A percentile compares a stretch with the other conserved stretches of the same genome.
These are phyloP conservation scores for Metschnikowia corniflorae DNA, from an alignment of 805 yeast species.

Conservation along the genomic window DNA sequence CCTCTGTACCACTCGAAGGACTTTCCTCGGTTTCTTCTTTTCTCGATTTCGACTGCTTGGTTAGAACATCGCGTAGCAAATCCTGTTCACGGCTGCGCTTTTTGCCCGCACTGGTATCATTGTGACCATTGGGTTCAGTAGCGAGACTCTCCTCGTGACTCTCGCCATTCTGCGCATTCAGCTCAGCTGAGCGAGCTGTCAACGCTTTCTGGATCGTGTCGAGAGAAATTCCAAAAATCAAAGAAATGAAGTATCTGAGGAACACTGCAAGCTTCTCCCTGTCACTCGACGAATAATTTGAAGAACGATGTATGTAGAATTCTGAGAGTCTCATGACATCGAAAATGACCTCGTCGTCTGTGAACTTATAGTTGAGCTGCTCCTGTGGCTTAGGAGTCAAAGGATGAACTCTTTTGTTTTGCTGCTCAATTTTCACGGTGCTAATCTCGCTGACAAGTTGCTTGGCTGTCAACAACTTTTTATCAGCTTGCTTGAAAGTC, in stretches of 20 bases:
- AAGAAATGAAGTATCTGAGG: slow-evolving; percentile 62
- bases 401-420: slow-evolving; percentile 81
- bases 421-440: slow-evolving; percentile 87
- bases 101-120: slow-evolving; percentile 24
- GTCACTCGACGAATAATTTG: slow-evolving; percentile 76
- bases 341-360: slow-evolving; percentile 63
- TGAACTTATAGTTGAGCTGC: slow-evolving; percentile 58
- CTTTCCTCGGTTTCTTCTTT: slow-evolving; percentile 35
- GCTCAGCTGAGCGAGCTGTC: slow-evolving; percentile 20
- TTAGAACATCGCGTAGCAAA: slow-evolving; percentile 56
- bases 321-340: slow-evolving; percentile 71
- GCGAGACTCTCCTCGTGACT: slow-evolving; percentile 15
- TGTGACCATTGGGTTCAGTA: slow-evolving; percentile 6
- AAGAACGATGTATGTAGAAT: slow-evolving; percentile 62
- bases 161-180: slow-evolving; percentile 17
- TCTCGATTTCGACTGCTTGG: slow-evolving; percentile 44
- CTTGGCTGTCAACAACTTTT: slow-evolving; percentile 83
- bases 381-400: slow-evolving; percentile 83
- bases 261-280: slow-evolving; percentile 72
- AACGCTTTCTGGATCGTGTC: slow-evolving; percentile 44
- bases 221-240: slow-evolving; percentile 64
- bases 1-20: slow-evolving; percentile 32
- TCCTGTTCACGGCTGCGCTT: slow-evolving; percentile 54
- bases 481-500: slow-evolving; percentile 95
- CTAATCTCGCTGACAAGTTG: slow-evolving; percentile 88